Percentiles rank a stretch among this genome's conserved stretches.
Conservation (phyloP, 129 eudicot species). For the Tagetes patula region DNA sequence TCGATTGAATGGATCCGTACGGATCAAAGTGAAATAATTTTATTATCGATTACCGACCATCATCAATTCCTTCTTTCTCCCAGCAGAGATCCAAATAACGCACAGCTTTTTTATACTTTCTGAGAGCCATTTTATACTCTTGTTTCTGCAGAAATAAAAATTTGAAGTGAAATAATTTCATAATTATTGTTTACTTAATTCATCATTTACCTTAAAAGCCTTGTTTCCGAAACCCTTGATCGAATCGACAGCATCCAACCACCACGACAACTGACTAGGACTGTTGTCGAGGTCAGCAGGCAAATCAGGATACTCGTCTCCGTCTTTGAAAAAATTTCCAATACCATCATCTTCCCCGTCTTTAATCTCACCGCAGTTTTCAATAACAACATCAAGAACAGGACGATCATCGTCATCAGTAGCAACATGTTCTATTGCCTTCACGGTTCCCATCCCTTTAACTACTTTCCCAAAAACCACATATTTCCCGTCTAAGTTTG, state of each 20-base stretch:
- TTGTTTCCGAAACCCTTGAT: conserved; percentile 72
- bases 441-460: conserved; percentile 90
- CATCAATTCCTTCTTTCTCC: conserved; percentile 97
- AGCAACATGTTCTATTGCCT: conserved; percentile 79
- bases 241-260: conserved; percentile 82
- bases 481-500: conserved; percentile 90
- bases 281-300: conserved; percentile 67
- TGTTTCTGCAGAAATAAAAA: conserved; percentile 52
- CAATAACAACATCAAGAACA: conserved; percentile 57
- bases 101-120: conserved; percentile 89
- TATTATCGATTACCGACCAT: conserved; percentile 42
- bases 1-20: too few relatives aligned
- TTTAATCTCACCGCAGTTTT: conserved; percentile 85
- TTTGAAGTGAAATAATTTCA: background rate
- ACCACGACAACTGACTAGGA: conserved; percentile 78
- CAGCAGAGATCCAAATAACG: conserved; percentile 90
- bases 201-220: conserved; percentile 62
- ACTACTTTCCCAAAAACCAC: conserved; percentile 89
- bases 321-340: conserved; percentile 76
- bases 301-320: conserved; percentile 91
- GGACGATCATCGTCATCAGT: conserved; percentile 66
- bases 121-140: conserved; percentile 87
- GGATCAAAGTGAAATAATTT: too few relatives aligned
- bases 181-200: too few relatives aligned
- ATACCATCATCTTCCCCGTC: conserved; percentile 88